Evolutionary conservation across 2,329 filamentous ascomycete species (phyloP).

Genomic region (Fusarium proliferatum): DNA sequence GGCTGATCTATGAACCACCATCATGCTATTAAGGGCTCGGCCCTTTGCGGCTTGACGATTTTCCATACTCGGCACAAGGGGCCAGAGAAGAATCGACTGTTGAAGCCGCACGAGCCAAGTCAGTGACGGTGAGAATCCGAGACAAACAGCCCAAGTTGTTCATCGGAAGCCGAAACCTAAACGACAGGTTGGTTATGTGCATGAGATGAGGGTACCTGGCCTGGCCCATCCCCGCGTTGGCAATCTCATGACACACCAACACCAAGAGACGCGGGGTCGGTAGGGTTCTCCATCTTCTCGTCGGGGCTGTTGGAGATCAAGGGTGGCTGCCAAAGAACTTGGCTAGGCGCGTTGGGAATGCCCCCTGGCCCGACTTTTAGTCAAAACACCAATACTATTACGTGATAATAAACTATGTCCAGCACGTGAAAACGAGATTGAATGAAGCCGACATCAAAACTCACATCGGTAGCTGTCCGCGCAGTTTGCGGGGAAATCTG

Average conservation of each 20-base stretch:
- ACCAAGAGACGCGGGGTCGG: conserved; percentile 35
- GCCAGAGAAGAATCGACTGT: conserved; percentile 15
- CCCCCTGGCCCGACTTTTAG: conserved; percentile 35
- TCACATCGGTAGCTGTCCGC: conserved; percentile 15
- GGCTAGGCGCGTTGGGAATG: conserved; percentile 23
- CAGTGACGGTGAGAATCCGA: conserved; percentile 25
- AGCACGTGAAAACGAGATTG: conserved; percentile 38
- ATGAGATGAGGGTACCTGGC: conserved; percentile 1
- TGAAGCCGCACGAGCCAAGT: conserved; percentile 29
- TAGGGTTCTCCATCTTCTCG: conserved; percentile 36
- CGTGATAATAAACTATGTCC: conserved; percentile 36
- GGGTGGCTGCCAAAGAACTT: conserved; percentile 33
- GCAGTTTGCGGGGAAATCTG: conserved; percentile 46
- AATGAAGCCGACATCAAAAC: conserved; percentile 17
- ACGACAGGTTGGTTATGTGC: conserved; percentile 6
- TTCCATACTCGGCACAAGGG: conserved; percentile 11
- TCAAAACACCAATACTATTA: conserved; percentile 43
- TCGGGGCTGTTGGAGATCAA: conserved; percentile 38
- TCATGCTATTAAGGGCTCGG: conserved; percentile 10
- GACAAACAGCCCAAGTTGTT: conserved; percentile 8
- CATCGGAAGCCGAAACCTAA: conserved; percentile 23
- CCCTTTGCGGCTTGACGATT: conserved; percentile 22
- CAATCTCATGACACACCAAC: conserved; percentile 39
- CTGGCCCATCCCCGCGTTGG: conserved; percentile 22
- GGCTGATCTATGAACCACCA: conserved; percentile 24